Conservation (phyloP, 2,329 filamentous ascomycete genomes). For the Colletotrichum sublineola region DNA sequence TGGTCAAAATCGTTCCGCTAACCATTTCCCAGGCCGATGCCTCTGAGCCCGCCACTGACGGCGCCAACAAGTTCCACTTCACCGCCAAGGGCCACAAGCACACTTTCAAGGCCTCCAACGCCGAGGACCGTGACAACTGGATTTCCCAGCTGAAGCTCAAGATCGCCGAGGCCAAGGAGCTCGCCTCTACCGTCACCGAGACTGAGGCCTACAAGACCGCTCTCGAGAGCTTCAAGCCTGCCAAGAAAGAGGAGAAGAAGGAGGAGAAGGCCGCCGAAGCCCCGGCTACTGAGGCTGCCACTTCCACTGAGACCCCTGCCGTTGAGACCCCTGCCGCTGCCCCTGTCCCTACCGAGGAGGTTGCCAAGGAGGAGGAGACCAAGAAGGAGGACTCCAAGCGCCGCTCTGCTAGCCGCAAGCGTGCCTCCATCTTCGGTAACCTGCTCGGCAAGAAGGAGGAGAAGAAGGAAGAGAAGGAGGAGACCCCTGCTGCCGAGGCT, state of each 20-base stretch:
- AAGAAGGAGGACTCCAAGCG: slow-evolving; percentile 72
- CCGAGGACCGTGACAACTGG: slow-evolving; percentile 92
- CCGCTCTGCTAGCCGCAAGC: slow-evolving; percentile 75
- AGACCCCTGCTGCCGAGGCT: slow-evolving; percentile 51
- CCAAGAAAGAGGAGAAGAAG: slow-evolving; percentile 58
- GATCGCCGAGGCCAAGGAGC: slow-evolving; percentile 86
- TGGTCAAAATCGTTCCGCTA: slow-evolving; percentile 44
- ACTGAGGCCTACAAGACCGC: slow-evolving; percentile 91
- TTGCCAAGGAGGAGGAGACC: slow-evolving; percentile 55
- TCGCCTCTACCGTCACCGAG: slow-evolving; percentile 78
- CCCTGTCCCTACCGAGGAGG: slow-evolving; percentile 50
- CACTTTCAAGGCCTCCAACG: slow-evolving; percentile 84
- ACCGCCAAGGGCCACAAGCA: slow-evolving; percentile 91
- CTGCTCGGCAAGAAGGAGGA: slow-evolving; percentile 69
- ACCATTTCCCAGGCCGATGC: slow-evolving; percentile 65
- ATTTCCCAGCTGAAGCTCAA: slow-evolving; percentile 85
- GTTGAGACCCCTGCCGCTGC: slow-evolving; percentile 48
- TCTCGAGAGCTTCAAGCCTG: slow-evolving; percentile 76
- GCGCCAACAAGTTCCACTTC: slow-evolving; percentile 86
- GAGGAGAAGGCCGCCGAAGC: slow-evolving; percentile 59
- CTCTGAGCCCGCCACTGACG: slow-evolving; percentile 80
- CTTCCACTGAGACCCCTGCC: slow-evolving; percentile 49
- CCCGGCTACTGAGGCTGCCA: slow-evolving; percentile 52
- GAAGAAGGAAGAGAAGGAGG: slow-evolving; percentile 56
- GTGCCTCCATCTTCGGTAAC: slow-evolving; percentile 72